Evolutionary conservation across 805 yeast species (phyloP).

Genomic region (Teunomyces gatunensis): DNA sequence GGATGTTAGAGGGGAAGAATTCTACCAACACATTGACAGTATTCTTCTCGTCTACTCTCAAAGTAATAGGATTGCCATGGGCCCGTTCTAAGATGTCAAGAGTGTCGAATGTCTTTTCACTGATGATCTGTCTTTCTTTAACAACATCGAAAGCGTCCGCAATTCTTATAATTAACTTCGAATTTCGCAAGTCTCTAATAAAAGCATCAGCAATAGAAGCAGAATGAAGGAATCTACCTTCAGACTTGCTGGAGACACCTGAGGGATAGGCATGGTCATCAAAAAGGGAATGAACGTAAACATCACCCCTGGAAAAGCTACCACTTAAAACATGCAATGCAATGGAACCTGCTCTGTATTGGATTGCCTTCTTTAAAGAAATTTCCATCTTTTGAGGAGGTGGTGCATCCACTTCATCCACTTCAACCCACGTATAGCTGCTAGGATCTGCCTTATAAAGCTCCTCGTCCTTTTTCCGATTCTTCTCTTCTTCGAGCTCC

Average conservation of each 20-base stretch:
- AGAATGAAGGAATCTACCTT: constrained; percentile 41
- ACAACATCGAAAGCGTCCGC: constrained; percentile 50
- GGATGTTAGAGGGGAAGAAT: constrained; percentile 56
- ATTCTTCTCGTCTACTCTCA: constrained; percentile 42
- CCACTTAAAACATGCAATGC: constrained; percentile 55
- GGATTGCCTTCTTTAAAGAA: constrained; percentile 50
- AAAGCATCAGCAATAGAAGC: constrained; percentile 57
- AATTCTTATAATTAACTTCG: constrained; percentile 55
- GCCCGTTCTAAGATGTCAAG: constrained; percentile 53
- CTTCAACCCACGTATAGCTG: constrained; percentile 63
- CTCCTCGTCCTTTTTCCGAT: constrained; percentile 49
- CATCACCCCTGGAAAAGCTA: constrained; percentile 44
- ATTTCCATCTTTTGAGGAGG: constrained; percentile 43
- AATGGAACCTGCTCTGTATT: constrained; percentile 61
- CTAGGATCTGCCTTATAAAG: constrained; percentile 55
- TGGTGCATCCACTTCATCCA: constrained; percentile 34
- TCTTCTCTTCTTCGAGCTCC: constrained; percentile 23
- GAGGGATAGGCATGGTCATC: constrained; percentile 67
- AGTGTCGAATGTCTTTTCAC: constrained; percentile 51
- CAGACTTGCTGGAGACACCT: constrained; percentile 49
- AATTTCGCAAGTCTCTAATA: constrained; percentile 67
- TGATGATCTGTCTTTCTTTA: constrained; percentile 46
- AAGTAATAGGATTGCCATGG: constrained; percentile 42
- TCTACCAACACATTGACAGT: constrained; percentile 50
- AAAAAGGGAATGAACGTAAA: constrained; percentile 55